A percentile compares a stretch with the other conserved stretches of the same genome.
Conservation (phyloP, 306 rosid species). For the Amphicarpaea edgeworthii region DNA sequence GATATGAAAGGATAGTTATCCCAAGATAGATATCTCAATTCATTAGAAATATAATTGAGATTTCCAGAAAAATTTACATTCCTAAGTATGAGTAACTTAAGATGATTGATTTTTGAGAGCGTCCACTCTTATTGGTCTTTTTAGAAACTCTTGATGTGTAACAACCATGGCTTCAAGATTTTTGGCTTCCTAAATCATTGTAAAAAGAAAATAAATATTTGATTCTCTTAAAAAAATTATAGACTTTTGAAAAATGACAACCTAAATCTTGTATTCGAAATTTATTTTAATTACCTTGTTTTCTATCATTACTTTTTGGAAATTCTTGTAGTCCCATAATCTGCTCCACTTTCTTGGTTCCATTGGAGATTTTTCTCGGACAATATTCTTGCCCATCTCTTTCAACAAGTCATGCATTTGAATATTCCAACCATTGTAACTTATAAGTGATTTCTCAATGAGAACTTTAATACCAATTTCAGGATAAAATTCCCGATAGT, state of each 20-base stretch:
- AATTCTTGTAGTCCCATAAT: neutral
- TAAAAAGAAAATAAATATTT: too few species aligned
- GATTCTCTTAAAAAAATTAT: neutral
- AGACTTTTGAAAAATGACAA: neutral
- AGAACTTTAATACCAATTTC: conserved; percentile 34
- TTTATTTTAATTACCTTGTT: neutral
- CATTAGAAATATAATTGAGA: neutral
- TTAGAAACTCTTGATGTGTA: neutral
- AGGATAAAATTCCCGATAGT: conserved; percentile 3
- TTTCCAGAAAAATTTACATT: neutral
- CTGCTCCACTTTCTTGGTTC: conserved; percentile 37
- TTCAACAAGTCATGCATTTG: neutral
- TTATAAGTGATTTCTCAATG: conserved; percentile 40
- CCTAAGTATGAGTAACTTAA: accelerated
- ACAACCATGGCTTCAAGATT: neutral
- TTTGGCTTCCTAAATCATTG: neutral
- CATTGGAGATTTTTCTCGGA: neutral
- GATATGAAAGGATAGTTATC: neutral
- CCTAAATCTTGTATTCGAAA: neutral
- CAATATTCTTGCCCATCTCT: neutral
- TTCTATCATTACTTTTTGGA: neutral
- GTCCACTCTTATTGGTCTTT: neutral
- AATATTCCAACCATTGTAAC: accelerated
- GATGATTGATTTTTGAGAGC: neutral
- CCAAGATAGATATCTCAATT: neutral